phyloP scores from a whole-genome alignment of 495 filamentous ascomycete species.

The Choiromyces venosus region DNA sequence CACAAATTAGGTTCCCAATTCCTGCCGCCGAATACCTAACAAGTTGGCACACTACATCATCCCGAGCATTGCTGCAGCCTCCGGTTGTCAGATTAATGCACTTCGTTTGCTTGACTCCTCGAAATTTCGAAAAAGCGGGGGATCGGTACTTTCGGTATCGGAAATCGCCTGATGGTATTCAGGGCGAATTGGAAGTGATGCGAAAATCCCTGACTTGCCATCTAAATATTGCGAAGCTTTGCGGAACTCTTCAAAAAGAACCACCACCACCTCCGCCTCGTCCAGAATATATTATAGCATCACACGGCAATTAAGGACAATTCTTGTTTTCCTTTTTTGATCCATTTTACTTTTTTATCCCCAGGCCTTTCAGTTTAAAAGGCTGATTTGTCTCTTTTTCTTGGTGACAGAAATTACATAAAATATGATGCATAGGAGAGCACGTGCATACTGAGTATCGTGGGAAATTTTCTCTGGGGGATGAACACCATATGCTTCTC shows the following conservation, averaged over 20 bases:
- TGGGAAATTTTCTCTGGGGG: background rate
- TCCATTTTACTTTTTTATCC: background rate
- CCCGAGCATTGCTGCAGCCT: background rate
- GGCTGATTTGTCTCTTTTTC: background rate
- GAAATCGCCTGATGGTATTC: background rate
- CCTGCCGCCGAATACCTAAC: background rate
- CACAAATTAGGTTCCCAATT: background rate
- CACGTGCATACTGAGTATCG: background rate
- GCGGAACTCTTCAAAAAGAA: background rate
- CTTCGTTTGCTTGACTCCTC: background rate
- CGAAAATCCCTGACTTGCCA: background rate
- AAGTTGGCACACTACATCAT: background rate
- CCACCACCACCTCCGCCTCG: background rate
- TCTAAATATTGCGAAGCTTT: background rate
- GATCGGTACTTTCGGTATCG: background rate
- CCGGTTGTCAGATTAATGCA: background rate
- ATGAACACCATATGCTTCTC: background rate
- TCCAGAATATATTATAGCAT: background rate
- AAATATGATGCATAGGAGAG: slow-evolving; percentile 1
- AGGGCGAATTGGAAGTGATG: background rate
- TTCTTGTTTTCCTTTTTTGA: background rate
- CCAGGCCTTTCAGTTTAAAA: background rate
- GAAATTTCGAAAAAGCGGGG: background rate
- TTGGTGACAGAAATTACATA: background rate
- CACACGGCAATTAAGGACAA: too few relatives aligned